Conservation (phyloP, 1,139 yeast genomes). For the Sugiyamaella pinicola region DNA sequence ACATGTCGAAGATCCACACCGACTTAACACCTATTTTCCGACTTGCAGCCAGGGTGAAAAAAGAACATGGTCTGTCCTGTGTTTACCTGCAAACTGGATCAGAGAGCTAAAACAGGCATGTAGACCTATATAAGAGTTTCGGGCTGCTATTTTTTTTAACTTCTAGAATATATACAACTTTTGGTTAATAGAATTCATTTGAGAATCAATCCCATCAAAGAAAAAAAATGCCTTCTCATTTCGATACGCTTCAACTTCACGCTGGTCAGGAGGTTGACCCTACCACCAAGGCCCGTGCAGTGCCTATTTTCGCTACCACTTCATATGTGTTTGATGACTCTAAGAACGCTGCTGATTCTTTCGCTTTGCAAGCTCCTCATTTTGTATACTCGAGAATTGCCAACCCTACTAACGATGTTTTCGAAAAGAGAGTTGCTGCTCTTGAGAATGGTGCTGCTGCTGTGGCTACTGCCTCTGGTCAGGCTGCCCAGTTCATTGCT, state of each 20-base stretch:
- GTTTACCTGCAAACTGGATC: not conserved
- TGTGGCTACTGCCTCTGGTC: conserved; percentile 89
- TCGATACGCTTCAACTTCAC: conserved; percentile 90
- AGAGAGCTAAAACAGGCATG: not conserved
- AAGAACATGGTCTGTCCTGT: not conserved
- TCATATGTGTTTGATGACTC: conserved; percentile 87
- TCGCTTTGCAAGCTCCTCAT: conserved; percentile 81
- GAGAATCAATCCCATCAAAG: not conserved
- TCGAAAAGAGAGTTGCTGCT: conserved; percentile 90
- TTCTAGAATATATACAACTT: not conserved
- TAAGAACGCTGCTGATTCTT: conserved; percentile 87
- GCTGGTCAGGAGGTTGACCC: conserved; percentile 78
- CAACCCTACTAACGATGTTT: conserved; percentile 91
- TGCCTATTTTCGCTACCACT: conserved; percentile 71
- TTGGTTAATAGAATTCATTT: not conserved
- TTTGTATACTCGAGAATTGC: conserved; percentile 84
- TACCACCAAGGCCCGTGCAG: conserved; percentile 73
- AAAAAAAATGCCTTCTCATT: conserved; percentile 49
- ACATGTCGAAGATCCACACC: not conserved
- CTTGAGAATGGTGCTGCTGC: conserved; percentile 93
- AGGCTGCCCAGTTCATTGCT: conserved; percentile 90
- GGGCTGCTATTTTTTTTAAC: not conserved
- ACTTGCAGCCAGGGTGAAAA: not conserved
- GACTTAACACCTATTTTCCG: not conserved
- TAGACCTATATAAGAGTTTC: not conserved